phyloP scores from a whole-genome alignment of 805 yeast species.

The Tetrapisispora pingtungensis region DNA sequence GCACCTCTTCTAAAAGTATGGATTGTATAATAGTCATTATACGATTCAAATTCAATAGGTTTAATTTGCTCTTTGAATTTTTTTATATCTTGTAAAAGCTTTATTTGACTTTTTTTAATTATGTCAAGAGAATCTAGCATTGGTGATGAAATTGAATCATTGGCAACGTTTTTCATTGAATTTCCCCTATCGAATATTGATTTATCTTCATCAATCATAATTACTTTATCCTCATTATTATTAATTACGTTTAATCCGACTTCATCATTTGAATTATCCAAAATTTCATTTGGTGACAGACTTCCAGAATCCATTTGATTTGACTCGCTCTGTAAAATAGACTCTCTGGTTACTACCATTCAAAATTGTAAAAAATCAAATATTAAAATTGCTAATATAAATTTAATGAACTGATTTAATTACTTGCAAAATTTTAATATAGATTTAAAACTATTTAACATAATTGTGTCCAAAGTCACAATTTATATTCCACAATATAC shows the following conservation, averaged over 20 bases:
- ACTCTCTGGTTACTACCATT: background rate
- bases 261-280: background rate
- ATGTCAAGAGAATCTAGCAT: background rate
- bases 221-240: background rate
- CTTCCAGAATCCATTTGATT: background rate
- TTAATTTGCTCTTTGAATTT: slow-evolving; percentile 5
- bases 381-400: no score
- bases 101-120: background rate
- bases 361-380: no score
- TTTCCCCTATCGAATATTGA: background rate
- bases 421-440: no score
- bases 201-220: background rate
- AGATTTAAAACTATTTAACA: no score
- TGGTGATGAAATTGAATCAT: background rate
- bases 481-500: no score
- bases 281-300: background rate
- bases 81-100: background rate
- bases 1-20: slow-evolving; percentile 24
- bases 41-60: slow-evolving; percentile 29
- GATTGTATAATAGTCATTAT: slow-evolving; percentile 22
- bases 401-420: no score
- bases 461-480: no score
- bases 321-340: background rate
- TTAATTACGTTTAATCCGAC: no score
- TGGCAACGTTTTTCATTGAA: background rate